Conservation (phyloP, 108 stramenopile species). For the Cyclotella sp. region DNA sequence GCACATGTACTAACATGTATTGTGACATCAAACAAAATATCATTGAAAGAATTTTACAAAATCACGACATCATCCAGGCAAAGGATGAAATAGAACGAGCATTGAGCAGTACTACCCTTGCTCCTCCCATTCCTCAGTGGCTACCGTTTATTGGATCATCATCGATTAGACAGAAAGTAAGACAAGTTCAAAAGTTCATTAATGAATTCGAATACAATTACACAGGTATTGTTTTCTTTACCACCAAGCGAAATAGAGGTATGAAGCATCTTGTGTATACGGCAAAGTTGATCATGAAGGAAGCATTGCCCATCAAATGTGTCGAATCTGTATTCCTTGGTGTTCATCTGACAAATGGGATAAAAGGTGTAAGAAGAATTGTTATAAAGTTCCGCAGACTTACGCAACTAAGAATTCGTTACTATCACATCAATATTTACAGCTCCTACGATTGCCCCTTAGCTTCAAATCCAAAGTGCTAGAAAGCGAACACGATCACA, state of each 20-base stretch:
- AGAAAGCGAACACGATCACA: constrained; percentile 52
- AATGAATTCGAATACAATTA: constrained; percentile 44
- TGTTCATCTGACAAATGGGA: constrained; percentile 50
- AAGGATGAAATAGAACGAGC: not conserved
- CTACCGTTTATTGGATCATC: not conserved
- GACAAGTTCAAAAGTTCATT: constrained; percentile 35
- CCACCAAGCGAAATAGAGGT: constrained; percentile 53
- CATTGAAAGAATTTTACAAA: not conserved
- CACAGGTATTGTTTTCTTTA: constrained; percentile 36
- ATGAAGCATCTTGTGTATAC: constrained; percentile 56
- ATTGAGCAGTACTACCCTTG: not conserved
- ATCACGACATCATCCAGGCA: not conserved
- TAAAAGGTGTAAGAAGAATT: not conserved
- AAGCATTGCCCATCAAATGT: constrained; percentile 67
- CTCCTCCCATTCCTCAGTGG: constrained; percentile 7
- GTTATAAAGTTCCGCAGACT: not conserved
- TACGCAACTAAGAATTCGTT: not conserved
- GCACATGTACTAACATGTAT: too few species aligned
- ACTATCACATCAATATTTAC: not conserved
- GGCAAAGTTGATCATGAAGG: constrained; percentile 61
- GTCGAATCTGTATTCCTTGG: constrained; percentile 67
- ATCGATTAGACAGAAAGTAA: not conserved
- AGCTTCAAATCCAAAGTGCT: constrained; percentile 52
- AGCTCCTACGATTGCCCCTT: constrained; percentile 51
- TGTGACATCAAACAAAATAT: not conserved